Evolutionary conservation across 208 protist species (phyloP).

Genomic region (Leishmania aethiopica): DNA sequence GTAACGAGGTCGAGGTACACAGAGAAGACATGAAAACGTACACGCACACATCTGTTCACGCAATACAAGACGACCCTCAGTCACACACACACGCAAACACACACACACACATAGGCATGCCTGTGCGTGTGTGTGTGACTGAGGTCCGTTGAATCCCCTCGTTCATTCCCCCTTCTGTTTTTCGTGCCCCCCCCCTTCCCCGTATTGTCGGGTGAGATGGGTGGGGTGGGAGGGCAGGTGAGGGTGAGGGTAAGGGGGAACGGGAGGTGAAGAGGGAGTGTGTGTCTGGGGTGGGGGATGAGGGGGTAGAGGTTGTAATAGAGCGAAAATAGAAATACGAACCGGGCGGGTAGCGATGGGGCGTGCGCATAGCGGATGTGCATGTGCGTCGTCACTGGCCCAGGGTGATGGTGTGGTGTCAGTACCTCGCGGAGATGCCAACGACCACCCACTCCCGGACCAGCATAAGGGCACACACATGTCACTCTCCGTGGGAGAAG

Average conservation of each 20-base stretch:
- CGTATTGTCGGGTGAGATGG: neutral
- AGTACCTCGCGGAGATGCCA: neutral
- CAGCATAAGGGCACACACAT: neutral
- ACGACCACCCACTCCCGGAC: neutral
- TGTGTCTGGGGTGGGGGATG: no score
- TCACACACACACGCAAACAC: neutral
- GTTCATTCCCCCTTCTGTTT: neutral
- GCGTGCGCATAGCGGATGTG: neutral
- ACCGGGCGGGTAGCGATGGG: neutral
- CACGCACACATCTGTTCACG: neutral
- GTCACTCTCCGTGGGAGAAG: neutral
- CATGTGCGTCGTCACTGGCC: neutral
- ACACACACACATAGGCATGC: neutral
- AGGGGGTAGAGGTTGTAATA: neutral
- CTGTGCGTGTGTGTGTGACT: constrained; percentile 1
- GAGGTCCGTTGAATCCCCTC: neutral
- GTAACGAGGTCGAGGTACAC: neutral
- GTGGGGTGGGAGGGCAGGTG: neutral
- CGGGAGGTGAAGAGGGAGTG: neutral
- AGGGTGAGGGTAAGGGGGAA: neutral
- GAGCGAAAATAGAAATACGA: neutral
- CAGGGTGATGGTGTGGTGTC: neutral
- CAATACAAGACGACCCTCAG: neutral
- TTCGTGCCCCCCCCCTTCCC: neutral
- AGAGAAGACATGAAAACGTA: neutral